phyloP scores from a whole-genome alignment of 2,329 filamentous ascomycete genomes.

The Amauroascus verrucosus region DNA sequence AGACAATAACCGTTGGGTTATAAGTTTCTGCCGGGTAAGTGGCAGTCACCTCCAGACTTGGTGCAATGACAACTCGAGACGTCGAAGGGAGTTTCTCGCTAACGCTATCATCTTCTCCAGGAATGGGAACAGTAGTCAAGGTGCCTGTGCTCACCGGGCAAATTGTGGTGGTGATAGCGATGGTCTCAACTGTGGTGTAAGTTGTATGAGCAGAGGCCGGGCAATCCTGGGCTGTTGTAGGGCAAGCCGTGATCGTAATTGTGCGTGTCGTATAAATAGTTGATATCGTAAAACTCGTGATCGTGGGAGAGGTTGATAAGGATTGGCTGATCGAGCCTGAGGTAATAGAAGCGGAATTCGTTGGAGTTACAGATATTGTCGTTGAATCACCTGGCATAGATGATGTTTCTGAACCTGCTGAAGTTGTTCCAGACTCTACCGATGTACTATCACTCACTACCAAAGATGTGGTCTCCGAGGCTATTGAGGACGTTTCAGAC shows the following conservation, averaged over 20 bases:
- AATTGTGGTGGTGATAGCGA: conserved; percentile 5
- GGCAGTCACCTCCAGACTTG: not conserved
- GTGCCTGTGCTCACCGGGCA: not conserved
- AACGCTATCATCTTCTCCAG: not conserved
- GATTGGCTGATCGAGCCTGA: not conserved
- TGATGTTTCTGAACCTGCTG: not conserved
- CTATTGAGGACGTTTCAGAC: not conserved
- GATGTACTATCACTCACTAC: not conserved
- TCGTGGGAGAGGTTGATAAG: not conserved
- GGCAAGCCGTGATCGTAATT: conserved; percentile 3
- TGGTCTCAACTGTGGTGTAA: conserved; percentile 6
- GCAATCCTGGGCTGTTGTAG: not conserved
- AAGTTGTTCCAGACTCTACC: not conserved
- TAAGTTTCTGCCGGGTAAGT: not conserved
- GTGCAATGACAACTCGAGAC: not conserved
- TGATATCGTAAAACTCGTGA: not conserved
- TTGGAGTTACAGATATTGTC: not conserved
- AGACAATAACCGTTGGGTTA: not conserved
- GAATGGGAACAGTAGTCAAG: not conserved
- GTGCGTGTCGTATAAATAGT: conserved; percentile 6
- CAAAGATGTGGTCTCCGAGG: no score
- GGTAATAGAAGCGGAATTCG: no score
- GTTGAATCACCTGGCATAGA: not conserved
- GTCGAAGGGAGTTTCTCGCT: not conserved
- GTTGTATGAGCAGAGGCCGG: conserved; percentile 1